These are phyloP conservation scores for Typha latifolia DNA, from an alignment of 176 grass and related monocot genomes.

Conservation along the genomic window DNA sequence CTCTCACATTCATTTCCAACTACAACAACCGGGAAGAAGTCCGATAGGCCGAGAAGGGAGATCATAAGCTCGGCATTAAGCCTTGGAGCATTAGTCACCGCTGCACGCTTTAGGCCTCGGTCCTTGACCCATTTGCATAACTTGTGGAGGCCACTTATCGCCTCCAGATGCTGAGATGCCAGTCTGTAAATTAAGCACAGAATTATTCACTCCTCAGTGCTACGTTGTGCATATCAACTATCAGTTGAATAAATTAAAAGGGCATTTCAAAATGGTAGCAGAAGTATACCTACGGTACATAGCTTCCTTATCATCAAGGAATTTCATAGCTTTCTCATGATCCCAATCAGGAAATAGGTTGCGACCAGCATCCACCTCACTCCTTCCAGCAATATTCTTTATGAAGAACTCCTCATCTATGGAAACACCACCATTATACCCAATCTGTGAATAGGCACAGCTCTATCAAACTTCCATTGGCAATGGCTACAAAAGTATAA, in stretches of 20 bases:
- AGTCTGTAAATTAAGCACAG: slow-evolving; percentile 24
- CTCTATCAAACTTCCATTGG: not conserved
- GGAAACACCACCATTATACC: slow-evolving; percentile 79
- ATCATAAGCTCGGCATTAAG: slow-evolving; percentile 85
- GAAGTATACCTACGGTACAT: slow-evolving; percentile 47
- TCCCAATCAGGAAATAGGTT: slow-evolving; percentile 89
- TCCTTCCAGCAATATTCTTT: slow-evolving; percentile 86
- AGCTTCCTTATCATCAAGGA: slow-evolving; percentile 71
- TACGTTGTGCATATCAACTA: not conserved
- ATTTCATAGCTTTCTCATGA: slow-evolving; percentile 56
- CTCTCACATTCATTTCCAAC: slow-evolving; percentile 72
- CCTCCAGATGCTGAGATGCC: slow-evolving; percentile 45
- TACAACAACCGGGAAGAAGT: slow-evolving; percentile 73
- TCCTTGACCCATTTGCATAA: slow-evolving; percentile 64
- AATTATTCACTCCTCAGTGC: not conserved
- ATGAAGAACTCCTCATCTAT: slow-evolving; percentile 87
- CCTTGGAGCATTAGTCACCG: slow-evolving; percentile 86
- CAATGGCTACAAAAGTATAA: not conserved
- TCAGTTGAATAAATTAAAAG: not conserved
- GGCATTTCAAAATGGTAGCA: not conserved
- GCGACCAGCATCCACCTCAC: slow-evolving; percentile 45
- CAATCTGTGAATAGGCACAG: slow-evolving; percentile 43
- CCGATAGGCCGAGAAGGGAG: slow-evolving; percentile 61
- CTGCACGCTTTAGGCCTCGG: slow-evolving; percentile 52
- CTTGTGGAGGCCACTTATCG: slow-evolving; percentile 56